Base-by-base conservation (phyloP, 768 basidiomycete genomes). In the Cystofilobasidium bisporidii region DNA sequence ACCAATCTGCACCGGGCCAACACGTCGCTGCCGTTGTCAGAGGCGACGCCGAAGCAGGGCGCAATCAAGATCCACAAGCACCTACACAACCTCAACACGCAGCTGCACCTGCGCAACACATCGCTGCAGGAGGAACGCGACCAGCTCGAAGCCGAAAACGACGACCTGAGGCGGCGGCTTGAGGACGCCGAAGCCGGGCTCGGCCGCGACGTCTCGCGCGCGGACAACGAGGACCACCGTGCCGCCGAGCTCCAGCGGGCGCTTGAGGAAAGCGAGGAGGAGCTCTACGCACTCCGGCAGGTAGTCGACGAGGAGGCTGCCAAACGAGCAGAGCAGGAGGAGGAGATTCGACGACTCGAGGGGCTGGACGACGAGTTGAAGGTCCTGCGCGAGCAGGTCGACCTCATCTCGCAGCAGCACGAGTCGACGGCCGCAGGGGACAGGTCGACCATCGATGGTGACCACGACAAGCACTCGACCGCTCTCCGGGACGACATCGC, bases 31-130 rank as follows among this genome's bases (percentile, higher is more conserved):
- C 69, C 40, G 65, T 70, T 30, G 55, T 71, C 56, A 17, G 65
- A 48, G 11, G 88, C 87, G 18, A 84, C 87, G 57, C 81, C 82
- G 9, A 80, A 86, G 33, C 91, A 91, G 77, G 89, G 93, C 75
- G 87, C 87, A 2, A 82, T 82, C 22, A 94, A 91, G 77, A 77
- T 94, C 71, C 93, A 94, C 69, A 81, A 82, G 15, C 93, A 94
- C 75, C 76, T 94, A 73, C 89, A 93, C 76, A 86, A 87, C 14
- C 79, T 94, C 61, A 94, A 94, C 76, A 80, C 85, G 53, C 81
- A 86, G 61, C 67, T 62, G 28, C 61, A 68, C 22, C 32, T 63
- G n/a, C 61, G 50, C n/a, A 68, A 62, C 32, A 40, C 38, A 33
- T 63, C 53, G 17, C 67, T 68, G 12, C 61, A 68, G 43, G 67